Evolutionary conservation across 2,329 filamentous ascomycete species (phyloP).

Genomic region (Drechslera avenae): DNA sequence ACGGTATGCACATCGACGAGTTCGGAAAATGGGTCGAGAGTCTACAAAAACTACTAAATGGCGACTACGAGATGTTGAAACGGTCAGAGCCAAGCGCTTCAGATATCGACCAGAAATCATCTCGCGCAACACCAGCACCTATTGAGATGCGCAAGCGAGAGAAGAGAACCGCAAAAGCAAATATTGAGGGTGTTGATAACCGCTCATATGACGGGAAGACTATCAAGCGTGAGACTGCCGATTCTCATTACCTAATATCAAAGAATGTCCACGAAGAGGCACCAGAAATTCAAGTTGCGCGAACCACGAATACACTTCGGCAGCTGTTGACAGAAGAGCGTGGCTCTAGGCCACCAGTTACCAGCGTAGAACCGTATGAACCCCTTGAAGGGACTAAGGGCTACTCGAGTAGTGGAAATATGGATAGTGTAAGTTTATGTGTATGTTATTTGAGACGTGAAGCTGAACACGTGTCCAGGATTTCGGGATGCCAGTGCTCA

Average conservation of each 20-base stretch:
- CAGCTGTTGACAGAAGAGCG: too few relatives aligned
- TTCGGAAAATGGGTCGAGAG: slow-evolving; percentile 23
- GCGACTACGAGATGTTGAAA: slow-evolving; percentile 29
- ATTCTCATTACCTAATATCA: too few relatives aligned
- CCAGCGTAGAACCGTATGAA: too few relatives aligned
- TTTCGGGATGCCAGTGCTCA: not conserved
- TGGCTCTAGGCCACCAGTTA: too few relatives aligned
- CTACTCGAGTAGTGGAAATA: too few relatives aligned
- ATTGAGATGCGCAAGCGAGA: not conserved
- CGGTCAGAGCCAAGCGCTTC: slow-evolving; percentile 6
- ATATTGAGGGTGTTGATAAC: too few relatives aligned
- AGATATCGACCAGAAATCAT: not conserved
- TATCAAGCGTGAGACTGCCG: too few relatives aligned
- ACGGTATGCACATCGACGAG: slow-evolving; percentile 12
- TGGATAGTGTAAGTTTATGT: not conserved
- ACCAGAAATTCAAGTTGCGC: too few relatives aligned
- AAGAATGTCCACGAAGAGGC: too few relatives aligned
- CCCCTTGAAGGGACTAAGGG: too few relatives aligned
- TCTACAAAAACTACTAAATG: slow-evolving; percentile 20
- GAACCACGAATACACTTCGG: too few relatives aligned
- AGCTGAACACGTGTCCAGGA: not conserved
- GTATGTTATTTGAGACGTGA: not conserved
- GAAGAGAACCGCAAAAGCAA: not conserved
- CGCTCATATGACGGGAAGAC: too few relatives aligned
- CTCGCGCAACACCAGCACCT: slow-evolving; percentile 13